These are phyloP conservation scores for Blastobotrys elegans DNA, from an alignment of 1,139 yeast genomes.

Conservation along the genomic window DNA sequence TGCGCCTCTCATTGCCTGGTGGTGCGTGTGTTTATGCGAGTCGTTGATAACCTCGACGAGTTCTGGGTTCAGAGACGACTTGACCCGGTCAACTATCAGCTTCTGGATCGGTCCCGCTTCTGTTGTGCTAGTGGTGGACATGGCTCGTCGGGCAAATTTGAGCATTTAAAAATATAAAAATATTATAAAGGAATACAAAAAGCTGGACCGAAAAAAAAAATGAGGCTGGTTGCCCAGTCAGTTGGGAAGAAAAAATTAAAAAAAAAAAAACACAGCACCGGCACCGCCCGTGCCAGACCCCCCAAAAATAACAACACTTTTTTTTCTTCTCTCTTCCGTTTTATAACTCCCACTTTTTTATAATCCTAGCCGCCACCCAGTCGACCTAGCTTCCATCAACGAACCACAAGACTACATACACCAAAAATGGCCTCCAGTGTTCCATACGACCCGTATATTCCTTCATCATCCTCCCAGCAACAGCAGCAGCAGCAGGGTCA, in stretches of 20 bases:
- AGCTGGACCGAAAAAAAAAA: no score
- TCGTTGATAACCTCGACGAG: slow-evolving; percentile 65
- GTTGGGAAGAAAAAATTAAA: no score
- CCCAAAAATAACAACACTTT: not conserved
- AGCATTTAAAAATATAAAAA: not conserved
- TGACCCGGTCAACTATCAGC: slow-evolving; percentile 45
- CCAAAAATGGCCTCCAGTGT: slow-evolving; percentile 65
- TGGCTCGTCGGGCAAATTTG: slow-evolving; percentile 1
- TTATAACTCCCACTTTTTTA: not conserved
- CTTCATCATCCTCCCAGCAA: slow-evolving; percentile 44
- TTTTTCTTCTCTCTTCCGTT: not conserved
- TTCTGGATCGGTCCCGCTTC: slow-evolving; percentile 44
- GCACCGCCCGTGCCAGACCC: not conserved
- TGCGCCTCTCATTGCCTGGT: slow-evolving; percentile 75
- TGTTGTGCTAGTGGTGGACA: slow-evolving; percentile 1
- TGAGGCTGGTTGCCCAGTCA: no score
- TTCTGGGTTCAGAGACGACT: slow-evolving; percentile 45
- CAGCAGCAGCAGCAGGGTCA: slow-evolving; percentile 32
- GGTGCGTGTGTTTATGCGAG: slow-evolving; percentile 85
- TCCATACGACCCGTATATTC: slow-evolving; percentile 88
- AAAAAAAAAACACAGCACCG: no score
- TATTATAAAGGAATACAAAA: no score
- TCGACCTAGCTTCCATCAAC: not conserved
- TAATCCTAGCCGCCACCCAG: not conserved
- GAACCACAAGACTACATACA: not conserved